Conservation (phyloP, 2,329 filamentous ascomycete genomes). For the Thelonectria rubi region DNA sequence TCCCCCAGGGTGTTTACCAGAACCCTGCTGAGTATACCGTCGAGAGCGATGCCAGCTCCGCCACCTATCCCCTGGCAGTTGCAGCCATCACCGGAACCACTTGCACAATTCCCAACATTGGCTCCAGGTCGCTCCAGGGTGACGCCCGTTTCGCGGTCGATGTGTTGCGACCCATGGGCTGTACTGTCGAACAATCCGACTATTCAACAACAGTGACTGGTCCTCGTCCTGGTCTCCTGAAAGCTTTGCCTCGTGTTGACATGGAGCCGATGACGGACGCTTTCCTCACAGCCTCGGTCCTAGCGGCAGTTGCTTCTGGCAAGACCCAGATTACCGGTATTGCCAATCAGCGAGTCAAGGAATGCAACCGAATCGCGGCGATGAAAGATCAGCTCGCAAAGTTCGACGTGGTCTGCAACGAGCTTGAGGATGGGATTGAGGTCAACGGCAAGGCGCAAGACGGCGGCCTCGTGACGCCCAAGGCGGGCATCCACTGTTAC, state of each 20-base stretch:
- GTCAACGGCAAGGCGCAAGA: slow-evolving; percentile 63
- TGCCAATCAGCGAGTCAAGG: slow-evolving; percentile 96
- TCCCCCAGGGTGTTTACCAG: slow-evolving; percentile 82
- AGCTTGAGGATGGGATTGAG: slow-evolving; percentile 95
- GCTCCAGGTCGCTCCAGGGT: slow-evolving; percentile 88
- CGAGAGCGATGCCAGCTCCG: slow-evolving; percentile 97
- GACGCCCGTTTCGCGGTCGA: slow-evolving; percentile 95
- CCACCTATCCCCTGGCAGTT: slow-evolving; percentile 93
- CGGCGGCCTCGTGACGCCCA: slow-evolving; percentile 61
- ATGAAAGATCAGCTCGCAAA: slow-evolving; percentile 96
- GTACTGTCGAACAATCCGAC: slow-evolving; percentile 83
- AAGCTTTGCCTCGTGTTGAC: slow-evolving; percentile 82
- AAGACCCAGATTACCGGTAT: slow-evolving; percentile 91
- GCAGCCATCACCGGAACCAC: slow-evolving; percentile 96
- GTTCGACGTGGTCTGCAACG: slow-evolving; percentile 85
- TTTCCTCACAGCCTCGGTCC: slow-evolving; percentile 92
- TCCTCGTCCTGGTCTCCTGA: slow-evolving; percentile 76
- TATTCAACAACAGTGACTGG: slow-evolving; percentile 93
- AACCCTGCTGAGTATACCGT: slow-evolving; percentile 89
- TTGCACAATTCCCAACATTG: slow-evolving; percentile 96
- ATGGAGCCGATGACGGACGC: slow-evolving; percentile 99
- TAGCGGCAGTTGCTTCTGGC: slow-evolving; percentile 87
- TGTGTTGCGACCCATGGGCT: slow-evolving; percentile 92
- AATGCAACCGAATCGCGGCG: slow-evolving; percentile 94
- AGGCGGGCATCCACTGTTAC: slow-evolving; percentile 85